These are phyloP conservation scores for Fistulifera solaris DNA, from an alignment of 108 stramenopile genomes.

Conservation along the genomic window DNA sequence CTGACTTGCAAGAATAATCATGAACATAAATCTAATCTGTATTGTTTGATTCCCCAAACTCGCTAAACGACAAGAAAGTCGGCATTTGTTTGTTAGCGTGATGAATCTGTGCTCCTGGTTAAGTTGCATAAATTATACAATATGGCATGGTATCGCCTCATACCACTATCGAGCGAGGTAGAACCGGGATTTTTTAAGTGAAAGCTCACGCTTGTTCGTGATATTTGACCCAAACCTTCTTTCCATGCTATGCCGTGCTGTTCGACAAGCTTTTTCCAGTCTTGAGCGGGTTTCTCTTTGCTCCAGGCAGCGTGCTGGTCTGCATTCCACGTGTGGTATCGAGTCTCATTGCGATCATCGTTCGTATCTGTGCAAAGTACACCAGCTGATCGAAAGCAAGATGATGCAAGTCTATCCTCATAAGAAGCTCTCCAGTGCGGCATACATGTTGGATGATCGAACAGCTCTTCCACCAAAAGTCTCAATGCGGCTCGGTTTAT, in stretches of 20 bases:
- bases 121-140: constrained; percentile 15
- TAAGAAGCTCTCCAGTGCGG: constrained; percentile 51
- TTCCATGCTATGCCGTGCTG: constrained; percentile 59
- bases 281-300: not conserved
- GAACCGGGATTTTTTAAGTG: constrained; percentile 27
- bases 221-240: constrained; percentile 67
- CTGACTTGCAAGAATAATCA: too few species aligned
- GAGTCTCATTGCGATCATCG: constrained; percentile 21
- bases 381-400: constrained; percentile 38
- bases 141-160: constrained; percentile 30
- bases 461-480: constrained; percentile 22
- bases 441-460: constrained; percentile 41
- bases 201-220: constrained; percentile 83
- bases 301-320: constrained; percentile 11
- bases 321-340: constrained; percentile 29
- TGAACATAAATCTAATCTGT: too few species aligned
- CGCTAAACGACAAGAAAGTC: too few species aligned
- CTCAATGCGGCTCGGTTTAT: constrained; percentile 66
- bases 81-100: too few species aligned
- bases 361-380: constrained; percentile 30
- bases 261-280: constrained; percentile 49
- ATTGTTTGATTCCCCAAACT: too few species aligned
- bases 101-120: not conserved
- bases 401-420: constrained; percentile 78
- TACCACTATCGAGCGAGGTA: constrained; percentile 9